Evolutionary conservation across 2,329 filamentous ascomycete genomes (phyloP), one percentile per base, ranked within the genome.

Genomic region (Talaromyces verruculosus): DNA sequence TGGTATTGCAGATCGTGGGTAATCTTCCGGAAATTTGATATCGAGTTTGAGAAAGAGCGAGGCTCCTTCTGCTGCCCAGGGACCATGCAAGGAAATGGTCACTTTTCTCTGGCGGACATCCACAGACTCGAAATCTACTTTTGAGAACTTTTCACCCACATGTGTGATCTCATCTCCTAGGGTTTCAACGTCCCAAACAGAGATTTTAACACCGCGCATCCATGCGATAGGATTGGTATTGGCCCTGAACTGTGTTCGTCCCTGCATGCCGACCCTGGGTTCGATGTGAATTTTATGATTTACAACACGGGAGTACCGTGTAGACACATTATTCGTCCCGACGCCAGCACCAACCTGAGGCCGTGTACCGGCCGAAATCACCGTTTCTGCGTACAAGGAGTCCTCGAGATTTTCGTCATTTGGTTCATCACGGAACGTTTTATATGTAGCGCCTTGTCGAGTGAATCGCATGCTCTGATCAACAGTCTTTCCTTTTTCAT

Each of bases 401-500:
- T 87, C 87, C 65, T 90, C 87, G 28, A 84, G 81, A 57, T 83
- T 83, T 45, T 82, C 76, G 58, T 80, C 81, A 65, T 87, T 86
- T 63, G 90, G 89, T 22, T 90, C 84, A 47, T 92, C 88, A 55
- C 91, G 88, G 72, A 94, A 97, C 0, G 91, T 94, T 75, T 90
- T 91, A 81, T 97, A 97, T 2, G 85, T 81, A 5, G 93, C 92
- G 11, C 93, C 93, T 75, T 89, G 89, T n/a, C 93, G 87, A 13
- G 93, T 97, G 49, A 93, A 81, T 62, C 86, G 89, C 10, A 93
- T 80, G 35, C 85, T 88, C 45, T 87, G 87, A 6, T 84, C 84
- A 22, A 89, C 86, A 3, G 84, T 84, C 61, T 83, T 84, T 4
- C 91, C 92, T 74, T 89, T 92, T 55, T 87, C 82, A 74, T 91